Conservation (phyloP, 73 alveolate species). For the Paramecium sonneborni region DNA sequence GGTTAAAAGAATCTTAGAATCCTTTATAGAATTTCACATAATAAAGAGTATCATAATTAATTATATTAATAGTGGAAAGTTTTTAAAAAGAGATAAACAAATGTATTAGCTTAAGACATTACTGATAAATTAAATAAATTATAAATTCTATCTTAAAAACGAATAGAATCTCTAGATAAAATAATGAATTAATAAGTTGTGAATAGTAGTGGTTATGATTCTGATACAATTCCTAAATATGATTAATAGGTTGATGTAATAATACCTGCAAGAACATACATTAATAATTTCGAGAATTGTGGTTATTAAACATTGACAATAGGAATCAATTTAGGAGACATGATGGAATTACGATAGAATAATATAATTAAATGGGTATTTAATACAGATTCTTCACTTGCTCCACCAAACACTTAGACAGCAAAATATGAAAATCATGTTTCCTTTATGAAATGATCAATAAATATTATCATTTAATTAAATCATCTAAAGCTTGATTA, state of each 20-base stretch:
- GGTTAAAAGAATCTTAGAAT: constrained; percentile 35
- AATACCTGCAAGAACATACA: not conserved
- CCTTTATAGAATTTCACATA: constrained; percentile 8
- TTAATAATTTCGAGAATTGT: not conserved
- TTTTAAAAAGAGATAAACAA: not conserved
- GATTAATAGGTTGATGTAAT: constrained; percentile 8
- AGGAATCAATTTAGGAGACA: not conserved
- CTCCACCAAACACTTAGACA: not conserved
- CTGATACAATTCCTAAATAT: constrained; percentile 1
- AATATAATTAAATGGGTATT: not conserved
- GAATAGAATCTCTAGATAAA: not conserved
- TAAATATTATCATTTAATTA: constrained; percentile 33
- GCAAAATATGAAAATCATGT: not conserved
- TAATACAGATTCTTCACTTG: not conserved
- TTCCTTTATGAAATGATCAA: not conserved
- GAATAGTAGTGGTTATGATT: constrained; percentile 54
- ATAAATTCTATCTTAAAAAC: not conserved
- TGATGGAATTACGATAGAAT: not conserved
- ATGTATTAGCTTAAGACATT: not conserved
- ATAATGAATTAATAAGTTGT: not conserved
- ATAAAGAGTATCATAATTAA: constrained; percentile 25
- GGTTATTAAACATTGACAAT: constrained; percentile 30
- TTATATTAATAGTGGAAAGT: constrained; percentile 40
- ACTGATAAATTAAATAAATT: constrained; percentile 8
- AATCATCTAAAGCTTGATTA: constrained; percentile 51